These are phyloP conservation scores for Saturnispora saitoi DNA, from an alignment of 805 yeast species.

Conservation along the genomic window DNA sequence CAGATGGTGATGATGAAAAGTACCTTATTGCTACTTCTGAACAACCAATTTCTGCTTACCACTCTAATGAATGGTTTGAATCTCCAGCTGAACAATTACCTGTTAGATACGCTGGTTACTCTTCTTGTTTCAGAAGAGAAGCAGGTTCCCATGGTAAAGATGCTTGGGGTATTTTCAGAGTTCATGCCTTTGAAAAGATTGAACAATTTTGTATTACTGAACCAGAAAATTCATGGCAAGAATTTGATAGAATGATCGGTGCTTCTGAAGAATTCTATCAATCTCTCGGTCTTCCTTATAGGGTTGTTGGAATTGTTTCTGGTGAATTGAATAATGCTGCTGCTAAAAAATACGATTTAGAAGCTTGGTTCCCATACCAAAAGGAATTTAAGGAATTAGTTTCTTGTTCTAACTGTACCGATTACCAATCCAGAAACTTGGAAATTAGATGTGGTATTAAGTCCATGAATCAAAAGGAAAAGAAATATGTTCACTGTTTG, in stretches of 20 bases:
- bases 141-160: constrained; percentile 99
- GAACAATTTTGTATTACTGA: constrained; percentile 95
- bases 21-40: constrained; percentile 97
- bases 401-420: constrained; percentile 98
- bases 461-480: constrained; percentile 88
- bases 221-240: constrained; percentile 97
- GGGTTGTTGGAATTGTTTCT: constrained; percentile 96
- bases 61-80: constrained; percentile 97
- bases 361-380: constrained; percentile 99
- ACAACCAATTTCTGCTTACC: constrained; percentile 98
- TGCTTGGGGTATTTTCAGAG: constrained; percentile 99
- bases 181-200: constrained; percentile 95
- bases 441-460: constrained; percentile 98
- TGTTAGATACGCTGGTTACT: constrained; percentile 93
- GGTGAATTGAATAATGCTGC: constrained; percentile 99
- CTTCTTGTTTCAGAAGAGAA: constrained; percentile 98
- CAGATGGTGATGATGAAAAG: constrained; percentile 96
- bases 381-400: constrained; percentile 97
- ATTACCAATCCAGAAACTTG: constrained; percentile 95
- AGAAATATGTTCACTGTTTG: constrained; percentile 97
- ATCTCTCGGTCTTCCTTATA: constrained; percentile 85
- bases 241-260: constrained; percentile 92
- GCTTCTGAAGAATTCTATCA: constrained; percentile 88
- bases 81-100: constrained; percentile 95
- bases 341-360: constrained; percentile 96